These are phyloP conservation scores for Leishmania braziliensis DNA, from an alignment of 208 protist genomes.

Conservation along the genomic window DNA sequence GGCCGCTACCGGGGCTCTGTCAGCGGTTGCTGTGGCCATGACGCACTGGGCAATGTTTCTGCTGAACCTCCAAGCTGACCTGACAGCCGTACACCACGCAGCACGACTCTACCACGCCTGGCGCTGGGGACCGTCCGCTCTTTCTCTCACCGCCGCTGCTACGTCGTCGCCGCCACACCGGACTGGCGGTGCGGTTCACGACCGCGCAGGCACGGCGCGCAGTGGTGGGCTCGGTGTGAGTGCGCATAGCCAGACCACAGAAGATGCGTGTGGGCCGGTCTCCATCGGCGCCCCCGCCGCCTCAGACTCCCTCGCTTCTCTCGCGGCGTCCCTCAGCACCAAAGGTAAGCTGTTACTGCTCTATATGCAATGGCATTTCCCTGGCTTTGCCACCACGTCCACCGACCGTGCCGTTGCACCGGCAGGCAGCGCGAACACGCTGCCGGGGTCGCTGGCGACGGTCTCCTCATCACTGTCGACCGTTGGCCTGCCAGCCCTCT, in stretches of 20 bases:
- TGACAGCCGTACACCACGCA: constrained; percentile 30
- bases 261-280: background rate
- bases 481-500: constrained; percentile 18
- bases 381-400: background rate
- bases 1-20: constrained; percentile 13
- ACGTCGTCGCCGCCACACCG: background rate
- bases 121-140: constrained; percentile 13
- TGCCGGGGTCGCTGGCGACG: background rate
- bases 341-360: constrained; percentile 35
- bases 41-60: constrained; percentile 35
- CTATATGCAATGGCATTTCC: constrained; percentile 33
- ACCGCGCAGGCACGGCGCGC: background rate
- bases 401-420: background rate
- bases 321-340: constrained; percentile 15
- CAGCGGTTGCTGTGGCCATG: constrained; percentile 33
- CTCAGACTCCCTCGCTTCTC: background rate
- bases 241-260: background rate
- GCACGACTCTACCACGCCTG: constrained; percentile 31
- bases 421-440: background rate
- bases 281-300: background rate
- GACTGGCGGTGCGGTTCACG: background rate
- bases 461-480: background rate
- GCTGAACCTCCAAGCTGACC: constrained; percentile 18
- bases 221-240: background rate
- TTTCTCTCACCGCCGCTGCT: background rate